Conservation (phyloP, 306 rosid species). For the Dalbergia cochinchinensis region DNA sequence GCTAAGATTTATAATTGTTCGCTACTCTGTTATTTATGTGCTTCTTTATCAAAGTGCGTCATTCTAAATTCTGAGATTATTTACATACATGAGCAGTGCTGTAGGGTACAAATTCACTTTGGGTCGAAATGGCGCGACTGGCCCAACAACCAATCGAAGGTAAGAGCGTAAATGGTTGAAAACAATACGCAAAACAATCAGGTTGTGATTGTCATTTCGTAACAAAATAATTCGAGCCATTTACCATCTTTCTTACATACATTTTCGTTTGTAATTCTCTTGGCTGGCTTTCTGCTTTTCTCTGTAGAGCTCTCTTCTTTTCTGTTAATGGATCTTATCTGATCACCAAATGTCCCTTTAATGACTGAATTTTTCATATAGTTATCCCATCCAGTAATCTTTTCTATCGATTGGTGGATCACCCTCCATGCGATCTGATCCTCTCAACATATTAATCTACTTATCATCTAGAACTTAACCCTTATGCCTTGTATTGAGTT, state of each 20-base stretch:
- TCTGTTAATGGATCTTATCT: background rate
- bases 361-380: background rate
- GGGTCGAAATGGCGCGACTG: no score
- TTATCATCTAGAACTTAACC: slow-evolving; percentile 17
- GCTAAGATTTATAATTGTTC: no score
- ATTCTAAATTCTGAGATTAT: background rate
- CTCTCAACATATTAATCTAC: slow-evolving; percentile 21
- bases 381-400: background rate
- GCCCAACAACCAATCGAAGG: no score
- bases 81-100: background rate
- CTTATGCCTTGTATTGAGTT: background rate
- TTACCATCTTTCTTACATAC: no score
- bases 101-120: no score
- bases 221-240: no score
- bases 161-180: no score
- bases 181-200: no score
- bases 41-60: no score
- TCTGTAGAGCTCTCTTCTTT: no score
- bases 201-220: no score
- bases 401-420: slow-evolving; percentile 3
- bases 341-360: background rate
- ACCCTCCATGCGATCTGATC: background rate
- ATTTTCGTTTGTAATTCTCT: slow-evolving; percentile 1
- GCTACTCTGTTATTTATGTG: no score
- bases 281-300: background rate